Evolutionary conservation across 352 stramenopile species (phyloP), one percentile per base, ranked within the genome.

Genomic region (Pythium coloratum): DNA sequence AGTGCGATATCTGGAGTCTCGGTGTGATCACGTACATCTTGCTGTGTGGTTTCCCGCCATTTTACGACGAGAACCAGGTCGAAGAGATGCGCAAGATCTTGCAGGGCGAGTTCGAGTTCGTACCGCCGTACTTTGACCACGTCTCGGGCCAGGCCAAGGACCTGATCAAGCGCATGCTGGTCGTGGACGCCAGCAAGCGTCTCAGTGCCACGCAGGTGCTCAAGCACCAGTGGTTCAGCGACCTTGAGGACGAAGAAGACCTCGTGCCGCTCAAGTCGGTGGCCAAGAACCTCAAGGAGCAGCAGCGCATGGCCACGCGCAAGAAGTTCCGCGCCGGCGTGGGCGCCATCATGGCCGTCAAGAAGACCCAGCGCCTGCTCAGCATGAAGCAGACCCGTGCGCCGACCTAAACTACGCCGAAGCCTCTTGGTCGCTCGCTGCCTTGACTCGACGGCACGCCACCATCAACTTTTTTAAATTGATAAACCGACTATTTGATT

Each of bases 11-110:
- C 72, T 99, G 96, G 95, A 97, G 82, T 73, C 78, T 99, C 14
- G 97, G 97, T 13, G 95, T 99, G 40, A 99, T 99, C 77, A 75
- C 96, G 3, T 99, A 99, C 86, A 97, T 97, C 58, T 53, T 97
- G 71, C 60, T 94, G 24, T 98, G 90, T 62, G 97, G 97, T 4
- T 97, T 97, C 55, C 97, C 97, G 32, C 97, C 97, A 2, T 99
- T 99, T 76, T 98, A 99, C 76, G 89, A 97, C 67, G 91, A 97
- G 58, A 91, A 96, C 79, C 84, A 91, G 64, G 80, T 91, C 20
- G 81, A 90, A 62, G 84, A 92, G 58, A 92, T 94, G 82, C 79
- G 81, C 28, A 94, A 92, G 78, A 93, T 94, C 66, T 72, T 91
- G 10, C 80, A 89, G n/a, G 87, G 82, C 7, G 83, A 95, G 50